Evolutionary conservation across 2,329 filamentous ascomycete species (phyloP), one percentile per base, ranked within the genome.

Genomic region (Incumbomyces lentus): DNA sequence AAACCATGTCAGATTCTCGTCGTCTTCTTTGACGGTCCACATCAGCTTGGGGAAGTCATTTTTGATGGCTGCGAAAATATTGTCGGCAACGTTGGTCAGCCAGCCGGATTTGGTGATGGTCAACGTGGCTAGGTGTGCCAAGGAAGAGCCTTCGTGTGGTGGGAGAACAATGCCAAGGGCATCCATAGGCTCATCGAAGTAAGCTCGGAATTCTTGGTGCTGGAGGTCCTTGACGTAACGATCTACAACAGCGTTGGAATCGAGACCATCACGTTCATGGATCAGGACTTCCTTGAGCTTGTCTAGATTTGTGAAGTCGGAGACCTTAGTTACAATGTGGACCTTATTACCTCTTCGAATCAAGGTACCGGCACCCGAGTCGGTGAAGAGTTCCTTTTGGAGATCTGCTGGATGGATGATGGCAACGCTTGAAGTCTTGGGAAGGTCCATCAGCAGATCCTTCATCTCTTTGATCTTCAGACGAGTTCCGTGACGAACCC

Each of bases 381-480:
- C 88, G 13, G 90, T 96, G 68, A 96, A 95, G 5, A 96, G 72
- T 66, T 98, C 92, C 70, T 93, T 95, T 68, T 96, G 89, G 36
- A 98, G 75, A 64, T 94, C 89, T 54, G 86, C 88, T 2, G 92
- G 90, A 68, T 96, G 89, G 58, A 96, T 98, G 60, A 98, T 96
- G 51, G 92, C 92, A 41, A 98, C 90, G 58, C 86, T 94, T 14
- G 90, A 95, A 47, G 86, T 90, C 58, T 86, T 82, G 43, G 92
- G 92, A 14, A 98, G 78, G 41, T 85, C 82, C 57, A 87, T 86
- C 44, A 98, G 72, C 22, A 98, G 76, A 49, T 94, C 88, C 74
- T 95, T 94, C 69, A 94, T 93, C 70, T 98, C 88, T 69, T 85
- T 86, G 66, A 98, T 96, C 81, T 98, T 98, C 54, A 96, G 75